A percentile compares a stretch with the other conserved stretches of the same genome.
Conservation (phyloP, 2,329 filamentous ascomycete species). For the Apiospora rasikravindrae region DNA sequence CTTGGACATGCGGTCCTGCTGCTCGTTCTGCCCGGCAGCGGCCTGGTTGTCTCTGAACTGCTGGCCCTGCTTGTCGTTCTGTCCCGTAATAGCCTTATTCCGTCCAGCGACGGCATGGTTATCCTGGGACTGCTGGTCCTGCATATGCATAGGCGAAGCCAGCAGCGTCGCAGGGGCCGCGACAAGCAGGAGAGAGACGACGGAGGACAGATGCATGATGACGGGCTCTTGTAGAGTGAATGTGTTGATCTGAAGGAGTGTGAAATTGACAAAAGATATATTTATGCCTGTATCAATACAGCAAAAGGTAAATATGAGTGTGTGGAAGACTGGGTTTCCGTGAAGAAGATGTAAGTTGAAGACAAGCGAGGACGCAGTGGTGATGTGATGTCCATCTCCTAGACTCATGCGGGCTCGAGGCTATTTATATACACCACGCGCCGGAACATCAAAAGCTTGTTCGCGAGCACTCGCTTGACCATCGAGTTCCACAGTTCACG, state of each 20-base stretch:
- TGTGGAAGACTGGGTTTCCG: neutral
- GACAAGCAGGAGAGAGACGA: slow-evolving; percentile 28
- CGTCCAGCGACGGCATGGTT: too few species aligned
- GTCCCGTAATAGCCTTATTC: too few species aligned
- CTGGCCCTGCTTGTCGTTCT: too few species aligned
- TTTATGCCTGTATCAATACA: neutral
- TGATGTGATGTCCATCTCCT: neutral
- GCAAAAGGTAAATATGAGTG: neutral
- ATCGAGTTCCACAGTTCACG: neutral
- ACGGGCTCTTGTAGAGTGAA: neutral
- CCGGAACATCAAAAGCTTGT: neutral
- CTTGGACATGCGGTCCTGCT: neutral
- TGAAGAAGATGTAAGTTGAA: neutral
- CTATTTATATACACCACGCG: neutral
- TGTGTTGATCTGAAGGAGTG: neutral
- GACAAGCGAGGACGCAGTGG: neutral
- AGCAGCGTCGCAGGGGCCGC: slow-evolving; percentile 26
- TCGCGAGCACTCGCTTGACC: neutral
- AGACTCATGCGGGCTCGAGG: neutral
- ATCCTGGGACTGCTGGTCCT: neutral
- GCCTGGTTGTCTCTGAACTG: too few species aligned
- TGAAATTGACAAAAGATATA: neutral
- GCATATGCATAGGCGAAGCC: slow-evolving; percentile 16
- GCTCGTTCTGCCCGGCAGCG: neutral
- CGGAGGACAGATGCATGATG: slow-evolving; percentile 30